These are phyloP conservation scores for Aspergillus olivimuriae DNA, from an alignment of 495 filamentous ascomycete genomes.

Conservation along the genomic window DNA sequence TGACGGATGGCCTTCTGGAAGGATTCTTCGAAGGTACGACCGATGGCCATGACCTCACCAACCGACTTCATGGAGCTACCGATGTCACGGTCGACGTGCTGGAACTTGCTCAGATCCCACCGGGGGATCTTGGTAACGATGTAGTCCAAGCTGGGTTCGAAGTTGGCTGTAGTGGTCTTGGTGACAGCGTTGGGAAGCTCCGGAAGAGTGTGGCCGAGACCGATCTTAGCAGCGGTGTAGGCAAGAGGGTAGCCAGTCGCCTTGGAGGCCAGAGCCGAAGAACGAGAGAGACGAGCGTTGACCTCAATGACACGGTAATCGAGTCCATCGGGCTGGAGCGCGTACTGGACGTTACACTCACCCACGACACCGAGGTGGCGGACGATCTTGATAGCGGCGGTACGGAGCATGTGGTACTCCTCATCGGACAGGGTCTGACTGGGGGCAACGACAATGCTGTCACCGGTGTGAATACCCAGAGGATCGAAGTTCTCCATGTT, in stretches of 20 bases:
- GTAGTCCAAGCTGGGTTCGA: conserved; percentile 96
- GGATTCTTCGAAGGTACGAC: conserved; percentile 93
- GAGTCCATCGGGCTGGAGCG: conserved; percentile 88
- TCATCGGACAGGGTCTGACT: conserved; percentile 96
- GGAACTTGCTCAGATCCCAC: conserved; percentile 99
- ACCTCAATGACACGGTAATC: conserved; percentile 99
- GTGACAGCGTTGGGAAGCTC: conserved; percentile 96
- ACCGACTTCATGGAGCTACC: conserved; percentile 99
- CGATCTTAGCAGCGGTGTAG: conserved; percentile 93
- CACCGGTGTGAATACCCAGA: conserved; percentile 94
- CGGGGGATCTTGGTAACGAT: conserved; percentile 98
- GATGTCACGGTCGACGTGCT: conserved; percentile 86
- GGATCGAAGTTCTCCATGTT: conserved; percentile 99
- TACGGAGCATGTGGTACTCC: conserved; percentile 98
- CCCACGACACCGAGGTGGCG: conserved; percentile 94
- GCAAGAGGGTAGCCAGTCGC: conserved; percentile 96
- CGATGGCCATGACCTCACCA: conserved; percentile 98
- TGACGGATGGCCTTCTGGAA: conserved; percentile 97
- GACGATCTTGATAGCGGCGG: conserved; percentile 95
- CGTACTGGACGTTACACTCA: conserved; percentile 99
- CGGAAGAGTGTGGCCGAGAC: conserved; percentile 89
- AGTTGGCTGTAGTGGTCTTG: conserved; percentile 92
- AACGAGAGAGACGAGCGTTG: conserved; percentile 94
- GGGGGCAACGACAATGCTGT: conserved; percentile 96
- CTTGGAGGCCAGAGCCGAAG: conserved; percentile 94